Evolutionary conservation across 2,329 filamentous ascomycete genomes (phyloP), one percentile per base, ranked within the genome.

Genomic region (Amylocarpus encephaloides): DNA sequence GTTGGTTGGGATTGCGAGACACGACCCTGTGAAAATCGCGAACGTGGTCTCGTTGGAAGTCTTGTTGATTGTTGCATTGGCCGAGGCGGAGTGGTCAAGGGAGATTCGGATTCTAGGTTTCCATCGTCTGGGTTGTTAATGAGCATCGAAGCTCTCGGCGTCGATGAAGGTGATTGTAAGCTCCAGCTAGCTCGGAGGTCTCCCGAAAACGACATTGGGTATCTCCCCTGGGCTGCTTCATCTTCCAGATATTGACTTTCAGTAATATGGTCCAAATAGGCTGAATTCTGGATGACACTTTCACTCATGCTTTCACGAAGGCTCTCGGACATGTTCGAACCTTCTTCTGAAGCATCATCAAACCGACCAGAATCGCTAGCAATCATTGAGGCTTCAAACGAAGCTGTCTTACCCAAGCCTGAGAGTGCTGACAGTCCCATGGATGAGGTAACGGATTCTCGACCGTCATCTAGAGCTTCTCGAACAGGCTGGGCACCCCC

Each of bases 61-160:
- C 59, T 56, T 11, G 58, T 59, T n/a, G 62, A 65, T 12, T 62
- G 56, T 30, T 59, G 32, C 50, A 59, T 59, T 3, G 56, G 40
- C 5, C 12, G 35, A 18, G 35, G 22, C 19, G 36, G 39, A n/a
- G 46, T 11, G 16, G 34, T 39, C 9, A 16, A 15, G 41, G 32
- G 54, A 43, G 29, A 33, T 6, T 16, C 11, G 19, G 43, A 54
- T 46, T 48, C 33, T 64, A 40, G 35, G 67, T 63, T 10, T n/a
- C 19, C 15, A 10, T 36, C 43, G 7, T 46, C 45, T 19, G 19
- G 12, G 12, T 13, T 12, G 3, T 54, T 46, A 29, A 64, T 15
- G 16, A 60, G 55, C 41, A 73, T 60, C 2, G 74, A 78, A 3
- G 78, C 79, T 38, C 76, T 71, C 1, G 80, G 80, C 0, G 79